Evolutionary conservation across 116 monocot species (phyloP), one percentile per base, ranked within the genome.

Genomic region (Thalassia testudinum): DNA sequence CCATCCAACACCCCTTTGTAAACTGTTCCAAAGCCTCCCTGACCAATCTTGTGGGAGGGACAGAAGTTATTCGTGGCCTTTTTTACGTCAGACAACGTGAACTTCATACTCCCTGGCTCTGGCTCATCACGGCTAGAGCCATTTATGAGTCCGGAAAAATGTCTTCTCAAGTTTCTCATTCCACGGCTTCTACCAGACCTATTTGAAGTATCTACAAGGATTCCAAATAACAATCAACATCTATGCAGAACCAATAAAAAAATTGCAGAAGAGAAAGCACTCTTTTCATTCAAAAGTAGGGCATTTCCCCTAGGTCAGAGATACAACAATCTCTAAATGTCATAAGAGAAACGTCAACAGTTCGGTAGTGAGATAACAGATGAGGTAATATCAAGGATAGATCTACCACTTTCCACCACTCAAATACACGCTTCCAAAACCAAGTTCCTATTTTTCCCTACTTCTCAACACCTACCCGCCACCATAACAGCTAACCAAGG

Each of bases 1-100:
- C 86, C 92, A 60, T 92, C 72, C 24, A 92, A 82, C 8, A 10
- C 71, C 49, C 82, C 86, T 57, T 57, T 82, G 56, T 82, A 92
- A 5, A 86, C 77, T 6, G 64, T 75, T 34, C 92, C 86, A 56
- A 77, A 86, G 14, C 74, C 74, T 16, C 92, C 92, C 50, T 82
- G 86, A 24, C 82, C 86, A 47, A 92, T 70, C 56, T 67, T 82
- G 20, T 73, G 47, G 13, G 62, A 18, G 4, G 68, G 56, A 0
- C 69, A 78, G 62, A 91, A 91, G 51, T 77, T 85, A 47, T 64
- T 72, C 2, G 91, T 86, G 16, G 86, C 86, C 37, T 51, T 78
- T 38, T 48, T 27, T 22, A 92, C 77, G 51, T 86, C 77, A 0
- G 49, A 47, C 69, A 82, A 44, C 38, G 76, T 74, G 57, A 88